Evolutionary conservation across 495 filamentous ascomycete genomes (phyloP).

Genomic region (Talaromyces adpressus): DNA sequence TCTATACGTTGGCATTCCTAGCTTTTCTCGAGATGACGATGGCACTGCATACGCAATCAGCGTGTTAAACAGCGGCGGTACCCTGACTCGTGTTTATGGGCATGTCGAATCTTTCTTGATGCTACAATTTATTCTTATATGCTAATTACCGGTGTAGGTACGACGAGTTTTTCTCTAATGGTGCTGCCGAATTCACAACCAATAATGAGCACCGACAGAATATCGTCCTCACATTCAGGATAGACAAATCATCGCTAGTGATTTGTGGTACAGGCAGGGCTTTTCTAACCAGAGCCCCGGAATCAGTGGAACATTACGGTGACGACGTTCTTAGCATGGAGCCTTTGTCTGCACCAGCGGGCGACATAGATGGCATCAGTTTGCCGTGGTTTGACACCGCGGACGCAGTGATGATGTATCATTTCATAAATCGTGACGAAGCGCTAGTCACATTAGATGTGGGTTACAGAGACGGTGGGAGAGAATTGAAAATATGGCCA

Average conservation of each 20-base stretch:
- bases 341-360: background rate
- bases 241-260: background rate
- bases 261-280: background rate
- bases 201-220: background rate
- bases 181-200: background rate
- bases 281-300: background rate
- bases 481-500: conserved; percentile 1
- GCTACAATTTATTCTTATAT: background rate
- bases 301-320: background rate
- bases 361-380: conserved; percentile 1
- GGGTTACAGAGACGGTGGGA: background rate
- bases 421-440: conserved; percentile 2
- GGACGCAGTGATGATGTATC: conserved; percentile 3
- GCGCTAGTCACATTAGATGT: background rate
- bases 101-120: background rate
- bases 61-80: background rate
- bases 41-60: conserved; percentile 1
- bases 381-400: conserved; percentile 6
- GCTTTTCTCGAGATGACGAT: conserved; percentile 2
- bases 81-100: conserved; percentile 4
- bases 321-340: background rate
- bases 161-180: background rate
- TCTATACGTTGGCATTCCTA: conserved; percentile 1
- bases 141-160: background rate
- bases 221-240: background rate